Conservation (phyloP, 257 asterid genomes). For the Solanum virginianum region DNA sequence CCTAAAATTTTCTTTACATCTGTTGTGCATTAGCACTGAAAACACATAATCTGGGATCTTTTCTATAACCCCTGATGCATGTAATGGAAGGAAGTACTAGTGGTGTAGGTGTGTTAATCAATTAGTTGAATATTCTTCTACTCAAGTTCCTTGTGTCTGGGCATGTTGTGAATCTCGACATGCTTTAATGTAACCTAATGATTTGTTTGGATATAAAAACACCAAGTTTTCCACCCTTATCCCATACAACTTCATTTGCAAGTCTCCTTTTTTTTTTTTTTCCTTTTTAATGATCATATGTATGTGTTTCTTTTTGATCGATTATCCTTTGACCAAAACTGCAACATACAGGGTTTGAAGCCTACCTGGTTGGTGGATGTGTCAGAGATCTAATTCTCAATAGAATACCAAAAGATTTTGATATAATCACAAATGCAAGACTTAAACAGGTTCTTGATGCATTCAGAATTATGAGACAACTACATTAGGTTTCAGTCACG, state of each 20-base stretch:
- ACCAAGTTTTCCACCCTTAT: neutral
- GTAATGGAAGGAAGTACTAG: neutral
- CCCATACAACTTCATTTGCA: neutral
- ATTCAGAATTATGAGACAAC: neutral
- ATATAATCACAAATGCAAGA: slow-evolving; percentile 70
- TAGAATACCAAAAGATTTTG: slow-evolving; percentile 83
- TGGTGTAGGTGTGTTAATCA: neutral
- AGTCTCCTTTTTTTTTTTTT: neutral
- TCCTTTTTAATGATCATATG: neutral
- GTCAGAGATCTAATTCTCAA: slow-evolving; percentile 85
- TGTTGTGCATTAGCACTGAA: neutral
- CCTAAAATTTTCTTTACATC: neutral
- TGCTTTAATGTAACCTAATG: neutral
- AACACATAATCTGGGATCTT: neutral
- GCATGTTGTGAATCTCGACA: neutral
- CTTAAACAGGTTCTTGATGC: slow-evolving; percentile 42
- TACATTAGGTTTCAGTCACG: neutral
- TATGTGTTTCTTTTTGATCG: neutral
- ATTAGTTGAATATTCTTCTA: neutral
- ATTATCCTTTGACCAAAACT: neutral
- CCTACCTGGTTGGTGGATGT: slow-evolving; percentile 97
- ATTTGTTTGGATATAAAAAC: neutral
- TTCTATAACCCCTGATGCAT: neutral
- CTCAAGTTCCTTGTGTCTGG: neutral
- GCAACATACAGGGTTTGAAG: slow-evolving; percentile 47